A percentile compares a stretch with the other conserved stretches of the same genome.
These are phyloP conservation scores for Fallopia convolvulus DNA, from an alignment of 148 eudicot genomes.

Conservation along the genomic window DNA sequence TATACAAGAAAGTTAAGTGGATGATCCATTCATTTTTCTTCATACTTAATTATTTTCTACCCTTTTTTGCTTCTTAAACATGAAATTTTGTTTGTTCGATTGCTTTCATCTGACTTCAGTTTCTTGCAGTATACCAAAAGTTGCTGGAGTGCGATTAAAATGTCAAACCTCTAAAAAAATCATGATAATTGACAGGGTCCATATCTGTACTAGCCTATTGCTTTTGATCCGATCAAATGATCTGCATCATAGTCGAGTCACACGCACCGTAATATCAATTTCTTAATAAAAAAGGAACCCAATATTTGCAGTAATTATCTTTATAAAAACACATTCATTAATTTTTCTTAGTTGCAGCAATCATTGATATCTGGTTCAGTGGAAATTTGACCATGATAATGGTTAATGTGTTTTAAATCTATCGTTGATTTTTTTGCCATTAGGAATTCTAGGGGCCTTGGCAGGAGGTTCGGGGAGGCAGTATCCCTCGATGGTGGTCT, in stretches of 20 bases:
- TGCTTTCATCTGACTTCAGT: background rate
- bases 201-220: no score
- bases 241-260: background rate
- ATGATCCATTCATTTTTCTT: background rate
- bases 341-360: background rate
- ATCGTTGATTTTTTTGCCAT: no score
- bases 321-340: background rate
- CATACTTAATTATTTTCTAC: background rate
- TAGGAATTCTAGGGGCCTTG: no score
- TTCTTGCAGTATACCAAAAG: background rate
- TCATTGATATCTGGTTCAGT: constrained; percentile 3
- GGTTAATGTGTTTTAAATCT: no score
- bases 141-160: background rate
- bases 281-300: background rate
- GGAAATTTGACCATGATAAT: background rate
- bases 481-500: no score
- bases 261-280: background rate
- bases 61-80: background rate
- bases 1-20: background rate
- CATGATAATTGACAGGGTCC: background rate
- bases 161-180: background rate
- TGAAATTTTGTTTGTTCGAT: background rate
- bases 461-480: no score
- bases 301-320: background rate
- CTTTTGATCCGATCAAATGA: background rate